Percentiles rank a stretch among this genome's conserved stretches.
Conservation (phyloP, 2,329 filamentous ascomycete species). For the Epichloe brachyelytri region DNA sequence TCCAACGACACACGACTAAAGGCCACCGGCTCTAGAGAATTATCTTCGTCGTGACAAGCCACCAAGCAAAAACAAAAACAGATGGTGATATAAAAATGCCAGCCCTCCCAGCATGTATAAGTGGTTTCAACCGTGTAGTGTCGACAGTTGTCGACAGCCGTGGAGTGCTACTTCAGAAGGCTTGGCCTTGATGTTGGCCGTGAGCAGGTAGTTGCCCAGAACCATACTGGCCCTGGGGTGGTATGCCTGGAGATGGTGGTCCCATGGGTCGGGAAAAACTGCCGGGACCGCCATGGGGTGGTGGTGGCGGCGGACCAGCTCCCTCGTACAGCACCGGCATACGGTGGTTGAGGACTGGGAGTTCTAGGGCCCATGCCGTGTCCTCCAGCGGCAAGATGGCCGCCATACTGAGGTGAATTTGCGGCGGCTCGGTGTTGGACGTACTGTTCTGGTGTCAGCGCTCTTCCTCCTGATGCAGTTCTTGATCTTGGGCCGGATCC, state of each 20-base stretch:
- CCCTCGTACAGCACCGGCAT: conserved; percentile 13
- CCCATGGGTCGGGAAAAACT: conserved; percentile 23
- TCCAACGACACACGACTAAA: background rate
- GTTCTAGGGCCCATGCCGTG: conserved; percentile 13
- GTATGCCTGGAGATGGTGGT: conserved; percentile 14
- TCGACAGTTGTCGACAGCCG: background rate
- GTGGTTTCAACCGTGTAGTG: background rate
- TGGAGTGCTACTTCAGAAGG: conserved; percentile 15
- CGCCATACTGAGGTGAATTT: conserved; percentile 41
- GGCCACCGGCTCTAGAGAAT: background rate
- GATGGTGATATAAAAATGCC: background rate
- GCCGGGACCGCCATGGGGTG: conserved; percentile 12
- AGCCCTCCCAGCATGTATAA: background rate
- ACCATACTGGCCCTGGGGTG: conserved; percentile 20
- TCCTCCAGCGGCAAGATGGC: conserved; percentile 42
- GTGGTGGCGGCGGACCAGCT: conserved; percentile 7
- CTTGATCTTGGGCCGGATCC: conserved; percentile 23
- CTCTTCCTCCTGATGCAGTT: conserved; percentile 19
- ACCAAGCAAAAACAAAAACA: background rate
- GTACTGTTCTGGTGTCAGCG: conserved; percentile 66
- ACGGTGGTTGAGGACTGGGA: conserved; percentile 17
- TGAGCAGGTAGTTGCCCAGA: conserved; percentile 10
- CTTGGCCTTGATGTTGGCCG: conserved; percentile 24
- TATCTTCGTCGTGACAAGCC: background rate
- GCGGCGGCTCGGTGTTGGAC: conserved; percentile 61